Evolutionary conservation across 345 rosid genomes (phyloP).

Genomic region (Gossypium stocksii): DNA sequence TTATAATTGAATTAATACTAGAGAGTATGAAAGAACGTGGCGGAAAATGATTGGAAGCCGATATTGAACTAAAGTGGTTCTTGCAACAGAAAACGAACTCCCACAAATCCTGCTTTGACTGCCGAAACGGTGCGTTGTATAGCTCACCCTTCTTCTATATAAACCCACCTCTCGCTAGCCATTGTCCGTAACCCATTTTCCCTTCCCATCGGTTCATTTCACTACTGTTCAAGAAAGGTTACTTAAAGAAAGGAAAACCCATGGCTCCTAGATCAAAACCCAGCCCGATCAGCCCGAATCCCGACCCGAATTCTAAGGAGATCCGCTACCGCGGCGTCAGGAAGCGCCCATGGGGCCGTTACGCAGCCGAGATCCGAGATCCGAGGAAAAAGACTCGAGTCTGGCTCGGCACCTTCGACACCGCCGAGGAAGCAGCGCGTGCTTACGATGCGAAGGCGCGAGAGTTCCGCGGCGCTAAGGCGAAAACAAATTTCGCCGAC

Average conservation of each 20-base stretch:
- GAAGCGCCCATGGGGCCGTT: constrained; percentile 94
- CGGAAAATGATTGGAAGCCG: background rate
- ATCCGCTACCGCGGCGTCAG: constrained; percentile 86
- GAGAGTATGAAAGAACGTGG: background rate
- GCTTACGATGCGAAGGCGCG: constrained; percentile 90
- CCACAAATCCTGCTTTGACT: constrained; percentile 9
- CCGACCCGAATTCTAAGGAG: constrained; percentile 35
- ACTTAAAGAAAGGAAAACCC: background rate
- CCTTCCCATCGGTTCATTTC: background rate
- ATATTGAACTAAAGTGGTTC: background rate
- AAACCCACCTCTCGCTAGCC: constrained; percentile 10
- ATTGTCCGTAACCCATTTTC: constrained; percentile 4
- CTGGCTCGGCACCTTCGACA: constrained; percentile 96
- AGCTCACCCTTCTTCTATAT: constrained; percentile 23
- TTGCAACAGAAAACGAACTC: constrained; percentile 4
- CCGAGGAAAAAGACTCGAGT: constrained; percentile 86
- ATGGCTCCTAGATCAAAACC: constrained; percentile 57
- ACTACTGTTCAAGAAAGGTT: background rate
- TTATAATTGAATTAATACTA: no score
- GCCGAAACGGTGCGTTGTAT: background rate
- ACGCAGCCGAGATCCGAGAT: constrained; percentile 98
- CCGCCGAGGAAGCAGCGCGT: constrained; percentile 93
- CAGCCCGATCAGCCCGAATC: constrained; percentile 18
- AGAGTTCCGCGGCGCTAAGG: constrained; percentile 78
- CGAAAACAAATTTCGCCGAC: constrained; percentile 73